phyloP scores from a whole-genome alignment of 2,329 filamentous ascomycete species.

The Chaetomiaceae sp. region DNA sequence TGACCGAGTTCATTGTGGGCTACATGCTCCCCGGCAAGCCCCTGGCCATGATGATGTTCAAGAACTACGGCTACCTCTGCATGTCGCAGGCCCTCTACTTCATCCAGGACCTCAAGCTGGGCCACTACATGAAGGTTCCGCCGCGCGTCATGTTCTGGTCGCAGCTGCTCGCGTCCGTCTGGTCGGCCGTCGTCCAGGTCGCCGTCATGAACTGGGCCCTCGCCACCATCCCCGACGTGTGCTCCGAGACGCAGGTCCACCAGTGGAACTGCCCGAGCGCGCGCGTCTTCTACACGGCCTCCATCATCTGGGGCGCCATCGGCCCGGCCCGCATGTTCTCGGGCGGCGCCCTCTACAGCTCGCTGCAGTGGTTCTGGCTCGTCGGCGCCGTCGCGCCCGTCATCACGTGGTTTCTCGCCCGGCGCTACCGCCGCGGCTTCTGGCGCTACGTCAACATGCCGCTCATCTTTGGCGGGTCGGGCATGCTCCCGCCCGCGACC shows the following conservation, averaged over 20 bases:
- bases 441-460: conserved; percentile 65
- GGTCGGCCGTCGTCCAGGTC: conserved; percentile 59
- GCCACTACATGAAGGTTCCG: conserved; percentile 64
- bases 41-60: conserved; percentile 74
- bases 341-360: conserved; percentile 55
- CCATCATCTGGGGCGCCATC: conserved; percentile 69
- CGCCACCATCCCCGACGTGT: conserved; percentile 59
- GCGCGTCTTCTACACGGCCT: conserved; percentile 62
- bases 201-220: conserved; percentile 63
- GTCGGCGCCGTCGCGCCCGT: conserved; percentile 60
- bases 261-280: conserved; percentile 54
- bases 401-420: conserved; percentile 58
- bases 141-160: conserved; percentile 59
- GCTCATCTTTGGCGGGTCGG: conserved; percentile 62
- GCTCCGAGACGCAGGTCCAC: conserved; percentile 48
- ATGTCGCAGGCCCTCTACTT: conserved; percentile 64
- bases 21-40: conserved; percentile 69
- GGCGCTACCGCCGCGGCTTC: conserved; percentile 55
- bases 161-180: conserved; percentile 56
- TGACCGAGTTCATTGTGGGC: conserved; percentile 69
- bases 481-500: conserved; percentile 63
- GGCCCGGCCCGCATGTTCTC: conserved; percentile 68
- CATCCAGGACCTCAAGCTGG: conserved; percentile 61
- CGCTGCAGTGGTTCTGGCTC: conserved; percentile 67
- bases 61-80: conserved; percentile 66